phyloP scores from a whole-genome alignment of 352 stramenopile genomes.

The Globisporangium paroecandrum region DNA sequence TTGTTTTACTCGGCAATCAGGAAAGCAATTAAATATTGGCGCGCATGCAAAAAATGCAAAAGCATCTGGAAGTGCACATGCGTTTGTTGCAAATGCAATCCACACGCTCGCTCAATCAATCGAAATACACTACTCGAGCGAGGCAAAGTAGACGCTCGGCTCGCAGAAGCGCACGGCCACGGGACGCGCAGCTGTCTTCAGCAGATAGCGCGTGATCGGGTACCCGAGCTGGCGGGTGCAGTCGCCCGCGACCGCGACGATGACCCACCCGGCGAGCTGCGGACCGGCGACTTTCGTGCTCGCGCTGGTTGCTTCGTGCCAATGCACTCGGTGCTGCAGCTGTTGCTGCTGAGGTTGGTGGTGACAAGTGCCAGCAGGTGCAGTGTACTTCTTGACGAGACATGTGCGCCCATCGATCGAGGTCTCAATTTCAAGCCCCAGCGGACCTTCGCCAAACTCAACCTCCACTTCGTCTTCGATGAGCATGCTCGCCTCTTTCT shows the following conservation, averaged over 20 bases:
- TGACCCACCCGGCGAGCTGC: constrained; percentile 49
- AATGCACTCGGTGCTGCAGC: constrained; percentile 17
- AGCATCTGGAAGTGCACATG: background rate
- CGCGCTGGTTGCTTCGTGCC: constrained; percentile 14
- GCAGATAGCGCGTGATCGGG: constrained; percentile 57
- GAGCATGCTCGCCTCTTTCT: constrained; percentile 35
- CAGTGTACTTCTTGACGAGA: constrained; percentile 52
- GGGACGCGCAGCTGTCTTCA: constrained; percentile 60
- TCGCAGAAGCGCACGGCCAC: constrained; percentile 75
- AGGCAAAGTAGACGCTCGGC: constrained; percentile 74
- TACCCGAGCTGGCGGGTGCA: constrained; percentile 69
- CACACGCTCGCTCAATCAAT: background rate
- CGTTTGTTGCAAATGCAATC: background rate
- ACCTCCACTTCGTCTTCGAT: constrained; percentile 63
- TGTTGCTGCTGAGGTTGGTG: constrained; percentile 6
- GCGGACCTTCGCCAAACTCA: constrained; percentile 44
- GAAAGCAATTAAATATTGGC: constrained; percentile 1
- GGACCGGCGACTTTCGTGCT: constrained; percentile 16
- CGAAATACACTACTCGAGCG: constrained; percentile 21
- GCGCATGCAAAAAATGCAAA: background rate
- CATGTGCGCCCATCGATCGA: constrained; percentile 66
- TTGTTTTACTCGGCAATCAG: background rate
- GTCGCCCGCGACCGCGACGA: constrained; percentile 70
- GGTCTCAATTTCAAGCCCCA: constrained; percentile 78
- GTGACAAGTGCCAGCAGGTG: background rate